These are phyloP conservation scores for Ophiorrhiza pumila DNA, from an alignment of 257 asterid genomes.

Conservation along the genomic window DNA sequence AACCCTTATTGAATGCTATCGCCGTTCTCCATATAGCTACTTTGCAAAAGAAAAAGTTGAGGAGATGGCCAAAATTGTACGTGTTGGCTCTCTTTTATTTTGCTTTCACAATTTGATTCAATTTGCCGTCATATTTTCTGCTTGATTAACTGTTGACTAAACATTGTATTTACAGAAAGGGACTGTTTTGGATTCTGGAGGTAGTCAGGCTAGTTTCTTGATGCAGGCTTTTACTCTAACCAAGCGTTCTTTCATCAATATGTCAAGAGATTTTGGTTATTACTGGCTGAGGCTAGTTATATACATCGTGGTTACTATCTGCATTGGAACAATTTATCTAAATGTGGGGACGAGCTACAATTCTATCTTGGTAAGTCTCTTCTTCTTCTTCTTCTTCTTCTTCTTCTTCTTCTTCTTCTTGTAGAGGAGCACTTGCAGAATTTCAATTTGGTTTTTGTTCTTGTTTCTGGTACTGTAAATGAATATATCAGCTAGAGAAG, in stretches of 20 bases:
- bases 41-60: constrained; percentile 70
- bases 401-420: not conserved
- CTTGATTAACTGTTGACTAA: not conserved
- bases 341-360: constrained; percentile 90
- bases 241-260: constrained; percentile 81
- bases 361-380: constrained; percentile 66
- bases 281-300: constrained; percentile 98
- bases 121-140: not conserved
- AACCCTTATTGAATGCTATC: constrained; percentile 54
- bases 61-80: constrained; percentile 85
- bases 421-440: too few species aligned
- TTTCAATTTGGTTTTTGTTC: not conserved
- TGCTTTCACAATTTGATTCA: not conserved
- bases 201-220: constrained; percentile 94
- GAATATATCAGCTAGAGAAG: not conserved
- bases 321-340: constrained; percentile 94
- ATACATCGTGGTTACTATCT: constrained; percentile 82
- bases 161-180: constrained; percentile 58
- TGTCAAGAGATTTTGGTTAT: constrained; percentile 99
- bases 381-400: not conserved
- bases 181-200: constrained; percentile 93
- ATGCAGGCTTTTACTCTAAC: constrained; percentile 91
- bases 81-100: constrained; percentile 17
- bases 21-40: constrained; percentile 56
- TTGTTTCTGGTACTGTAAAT: not conserved